Evolutionary conservation across 441 rosid genomes (phyloP).

Genomic region (Aquilaria agallochum): DNA sequence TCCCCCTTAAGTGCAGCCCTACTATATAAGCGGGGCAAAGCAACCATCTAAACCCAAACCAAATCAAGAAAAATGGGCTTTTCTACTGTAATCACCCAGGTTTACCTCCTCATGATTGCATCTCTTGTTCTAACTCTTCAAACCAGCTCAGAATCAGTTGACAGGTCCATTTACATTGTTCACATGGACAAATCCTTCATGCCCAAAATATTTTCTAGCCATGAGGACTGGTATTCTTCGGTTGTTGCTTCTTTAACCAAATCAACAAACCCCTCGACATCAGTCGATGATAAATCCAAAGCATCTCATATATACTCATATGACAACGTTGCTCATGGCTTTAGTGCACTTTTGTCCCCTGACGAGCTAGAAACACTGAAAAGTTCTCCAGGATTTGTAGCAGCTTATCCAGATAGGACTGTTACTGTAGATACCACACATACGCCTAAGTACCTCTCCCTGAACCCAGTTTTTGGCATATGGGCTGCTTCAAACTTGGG

Average conservation of each 20-base stretch:
- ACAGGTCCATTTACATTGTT: constrained; percentile 22
- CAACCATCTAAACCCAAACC: too few species aligned
- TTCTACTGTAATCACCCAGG: neutral
- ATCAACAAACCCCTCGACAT: constrained; percentile 3
- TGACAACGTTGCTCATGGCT: constrained; percentile 39
- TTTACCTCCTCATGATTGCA: constrained; percentile 1
- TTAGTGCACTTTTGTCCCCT: constrained; percentile 31
- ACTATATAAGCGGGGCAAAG: too few species aligned
- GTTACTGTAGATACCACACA: constrained; percentile 43
- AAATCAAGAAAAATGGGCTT: constrained; percentile 12
- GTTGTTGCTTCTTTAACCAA: constrained; percentile 17
- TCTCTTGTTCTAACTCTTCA: constrained; percentile 10
- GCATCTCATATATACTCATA: constrained; percentile 33
- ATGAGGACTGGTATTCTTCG: constrained; percentile 36
- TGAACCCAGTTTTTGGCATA: constrained; percentile 20
- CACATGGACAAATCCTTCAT: constrained; percentile 50
- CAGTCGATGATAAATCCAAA: constrained; percentile 4
- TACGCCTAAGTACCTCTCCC: constrained; percentile 37
- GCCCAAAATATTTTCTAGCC: constrained; percentile 32
- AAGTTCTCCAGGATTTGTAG: constrained; percentile 33
- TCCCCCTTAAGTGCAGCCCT: too few species aligned
- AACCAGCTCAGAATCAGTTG: constrained; percentile 16
- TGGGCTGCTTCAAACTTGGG: constrained; percentile 44
- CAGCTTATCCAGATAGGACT: constrained; percentile 35
- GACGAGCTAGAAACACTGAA: constrained; percentile 27